Conservation (phyloP, 2,329 filamentous ascomycete genomes). For the Pyrenophora graminea region DNA sequence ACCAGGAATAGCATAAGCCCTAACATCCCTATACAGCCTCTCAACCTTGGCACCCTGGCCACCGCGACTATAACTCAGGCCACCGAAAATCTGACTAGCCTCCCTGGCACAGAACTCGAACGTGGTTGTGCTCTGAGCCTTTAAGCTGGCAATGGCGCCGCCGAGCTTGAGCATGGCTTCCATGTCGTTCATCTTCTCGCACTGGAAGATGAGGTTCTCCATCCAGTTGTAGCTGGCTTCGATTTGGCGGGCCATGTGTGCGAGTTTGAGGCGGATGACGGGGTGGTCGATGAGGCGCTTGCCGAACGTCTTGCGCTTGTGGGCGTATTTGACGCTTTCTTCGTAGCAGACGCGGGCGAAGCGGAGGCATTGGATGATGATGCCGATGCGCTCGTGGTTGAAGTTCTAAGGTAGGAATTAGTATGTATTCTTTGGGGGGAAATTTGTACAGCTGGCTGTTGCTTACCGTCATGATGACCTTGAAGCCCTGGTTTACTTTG, state of each 20-base stretch:
- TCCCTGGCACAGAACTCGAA: constrained; percentile 98
- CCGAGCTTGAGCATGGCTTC: constrained; percentile 96
- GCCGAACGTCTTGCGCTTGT: constrained; percentile 96
- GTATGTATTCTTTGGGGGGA: not conserved
- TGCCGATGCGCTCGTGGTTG: constrained; percentile 98
- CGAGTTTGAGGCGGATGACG: constrained; percentile 95
- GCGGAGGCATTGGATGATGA: constrained; percentile 95
- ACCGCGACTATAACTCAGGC: constrained; percentile 86
- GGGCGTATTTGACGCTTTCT: constrained; percentile 92
- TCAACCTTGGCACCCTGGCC: constrained; percentile 96
- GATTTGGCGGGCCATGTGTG: constrained; percentile 97
- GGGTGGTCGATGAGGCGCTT: constrained; percentile 96
- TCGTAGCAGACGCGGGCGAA: constrained; percentile 98
- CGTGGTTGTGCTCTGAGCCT: constrained; percentile 90
- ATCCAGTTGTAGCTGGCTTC: constrained; percentile 97
- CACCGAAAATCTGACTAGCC: constrained; percentile 96
- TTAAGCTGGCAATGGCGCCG: constrained; percentile 89
- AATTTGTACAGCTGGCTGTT: too few relatives aligned
- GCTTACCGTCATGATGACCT: constrained; percentile 85
- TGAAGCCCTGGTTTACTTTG: constrained; percentile 98
- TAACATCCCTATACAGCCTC: constrained; percentile 89
- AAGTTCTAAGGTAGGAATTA: constrained; percentile 65
- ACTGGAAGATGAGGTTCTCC: constrained; percentile 93
- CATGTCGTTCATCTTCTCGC: constrained; percentile 87
- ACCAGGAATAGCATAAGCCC: constrained; percentile 92